Conservation (phyloP, 1,284 basidiomycete genomes). For the Apiotrichum mycotoxinovorans region DNA sequence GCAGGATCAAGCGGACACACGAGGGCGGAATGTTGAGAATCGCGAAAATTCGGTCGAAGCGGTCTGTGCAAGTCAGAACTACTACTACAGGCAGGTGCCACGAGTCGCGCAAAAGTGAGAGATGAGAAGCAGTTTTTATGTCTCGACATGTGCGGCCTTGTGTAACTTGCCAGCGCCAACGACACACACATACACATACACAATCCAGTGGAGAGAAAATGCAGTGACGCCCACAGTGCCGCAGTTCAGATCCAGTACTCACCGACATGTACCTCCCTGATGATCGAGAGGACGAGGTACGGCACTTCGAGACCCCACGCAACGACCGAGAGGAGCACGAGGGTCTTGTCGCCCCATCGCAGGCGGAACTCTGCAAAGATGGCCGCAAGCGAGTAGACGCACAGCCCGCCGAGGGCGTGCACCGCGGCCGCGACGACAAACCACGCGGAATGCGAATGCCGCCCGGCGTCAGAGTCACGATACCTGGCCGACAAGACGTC, state of each 20-base stretch:
- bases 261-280: slow-evolving; percentile 31
- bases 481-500: slow-evolving; percentile 22
- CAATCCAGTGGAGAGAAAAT: no score
- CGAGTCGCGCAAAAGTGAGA: no score
- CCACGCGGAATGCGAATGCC: slow-evolving; percentile 14
- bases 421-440: slow-evolving; percentile 9
- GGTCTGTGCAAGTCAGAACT: slow-evolving; percentile 10
- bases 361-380: slow-evolving; percentile 34
- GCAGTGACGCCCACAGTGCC: no score
- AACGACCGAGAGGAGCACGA: slow-evolving; percentile 30
- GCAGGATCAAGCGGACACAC: slow-evolving; percentile 29
- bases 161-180: no score
- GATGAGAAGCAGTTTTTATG: background rate
- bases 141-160: no score
- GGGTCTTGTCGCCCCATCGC: slow-evolving; percentile 31
- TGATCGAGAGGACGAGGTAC: slow-evolving; percentile 35
- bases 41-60: slow-evolving; percentile 26
- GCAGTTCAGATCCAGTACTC: slow-evolving; percentile 16
- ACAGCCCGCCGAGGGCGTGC: slow-evolving; percentile 35
- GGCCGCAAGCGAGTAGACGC: slow-evolving; percentile 31
- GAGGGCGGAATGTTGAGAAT: slow-evolving; percentile 39
- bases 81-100: background rate
- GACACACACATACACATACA: background rate
- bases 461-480: background rate
- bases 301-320: slow-evolving; percentile 37